Conservation (phyloP, 495 filamentous ascomycete species). For the Pyronema omphalodes region DNA sequence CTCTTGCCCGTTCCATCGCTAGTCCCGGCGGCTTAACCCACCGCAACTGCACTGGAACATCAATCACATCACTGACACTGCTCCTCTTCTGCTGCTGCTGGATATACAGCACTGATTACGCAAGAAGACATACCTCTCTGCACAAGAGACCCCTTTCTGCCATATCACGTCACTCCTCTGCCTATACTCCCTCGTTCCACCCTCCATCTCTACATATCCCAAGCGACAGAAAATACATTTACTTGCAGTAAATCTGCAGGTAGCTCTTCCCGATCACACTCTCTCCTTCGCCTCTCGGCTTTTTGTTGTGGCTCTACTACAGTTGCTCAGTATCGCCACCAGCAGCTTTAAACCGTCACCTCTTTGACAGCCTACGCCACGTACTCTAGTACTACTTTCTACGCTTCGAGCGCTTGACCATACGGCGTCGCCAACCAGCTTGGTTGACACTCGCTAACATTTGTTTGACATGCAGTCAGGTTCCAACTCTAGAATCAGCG, state of each 20-base stretch:
- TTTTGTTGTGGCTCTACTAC: background rate
- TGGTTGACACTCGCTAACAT: constrained; percentile 2
- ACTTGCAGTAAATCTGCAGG: background rate
- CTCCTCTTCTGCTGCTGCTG: background rate
- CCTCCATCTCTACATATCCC: background rate
- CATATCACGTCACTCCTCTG: no score
- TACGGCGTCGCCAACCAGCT: background rate
- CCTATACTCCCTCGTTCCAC: background rate
- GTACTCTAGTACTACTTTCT: background rate
- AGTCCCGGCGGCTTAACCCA: constrained; percentile 1
- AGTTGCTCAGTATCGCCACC: background rate
- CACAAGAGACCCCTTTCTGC: no score
- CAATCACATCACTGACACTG: background rate
- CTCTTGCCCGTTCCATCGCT: background rate
- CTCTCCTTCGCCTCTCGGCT: background rate
- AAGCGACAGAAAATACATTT: background rate
- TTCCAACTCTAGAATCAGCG: background rate
- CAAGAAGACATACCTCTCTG: no score
- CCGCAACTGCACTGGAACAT: background rate
- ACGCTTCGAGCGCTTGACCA: background rate
- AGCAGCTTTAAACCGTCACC: background rate
- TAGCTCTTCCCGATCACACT: background rate
- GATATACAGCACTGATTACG: background rate
- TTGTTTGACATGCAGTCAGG: background rate
- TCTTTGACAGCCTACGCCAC: background rate